Conservation (phyloP, 2,329 filamentous ascomycete genomes). For the Thelonectria olida region DNA sequence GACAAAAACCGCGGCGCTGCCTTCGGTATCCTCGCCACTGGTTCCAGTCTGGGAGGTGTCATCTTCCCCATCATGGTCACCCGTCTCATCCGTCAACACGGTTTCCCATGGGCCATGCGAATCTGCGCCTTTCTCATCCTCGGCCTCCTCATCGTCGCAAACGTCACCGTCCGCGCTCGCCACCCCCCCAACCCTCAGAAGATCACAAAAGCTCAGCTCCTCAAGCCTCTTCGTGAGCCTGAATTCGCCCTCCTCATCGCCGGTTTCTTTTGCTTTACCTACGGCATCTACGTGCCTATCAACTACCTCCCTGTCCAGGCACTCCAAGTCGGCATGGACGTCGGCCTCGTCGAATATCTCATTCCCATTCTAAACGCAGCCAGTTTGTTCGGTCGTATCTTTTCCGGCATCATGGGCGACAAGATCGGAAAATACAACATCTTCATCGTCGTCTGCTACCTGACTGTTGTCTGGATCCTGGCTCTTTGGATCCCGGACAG, state of each 20-base stretch:
- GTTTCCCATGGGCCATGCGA: constrained; percentile 53
- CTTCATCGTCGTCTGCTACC: constrained; percentile 56
- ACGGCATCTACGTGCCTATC: constrained; percentile 50
- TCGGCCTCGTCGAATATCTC: constrained; percentile 45
- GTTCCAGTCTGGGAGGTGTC: constrained; percentile 50
- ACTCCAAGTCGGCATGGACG: constrained; percentile 39
- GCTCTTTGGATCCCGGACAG: constrained; percentile 54
- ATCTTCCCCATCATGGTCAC: constrained; percentile 53
- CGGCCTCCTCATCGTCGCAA: constrained; percentile 43
- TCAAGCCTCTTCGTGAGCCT: constrained; percentile 44
- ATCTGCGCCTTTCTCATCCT: constrained; percentile 51
- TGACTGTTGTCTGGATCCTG: constrained; percentile 50
- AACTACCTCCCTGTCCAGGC: constrained; percentile 49
- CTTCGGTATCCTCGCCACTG: constrained; percentile 48
- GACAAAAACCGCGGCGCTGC: constrained; percentile 45
- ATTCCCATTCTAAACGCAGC: constrained; percentile 51
- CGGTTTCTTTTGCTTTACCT: constrained; percentile 47
- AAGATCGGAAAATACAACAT: constrained; percentile 51
- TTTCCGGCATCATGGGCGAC: constrained; percentile 48
- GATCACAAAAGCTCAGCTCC: constrained; percentile 42
- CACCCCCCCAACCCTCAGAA: constrained; percentile 40
- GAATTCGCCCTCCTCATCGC: constrained; percentile 43
- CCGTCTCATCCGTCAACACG: constrained; percentile 45
- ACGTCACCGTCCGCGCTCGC: constrained; percentile 41
- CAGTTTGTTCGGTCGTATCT: constrained; percentile 49